phyloP scores from a whole-genome alignment of 2,329 filamentous ascomycete genomes.

The Exophiala alcalophila region DNA sequence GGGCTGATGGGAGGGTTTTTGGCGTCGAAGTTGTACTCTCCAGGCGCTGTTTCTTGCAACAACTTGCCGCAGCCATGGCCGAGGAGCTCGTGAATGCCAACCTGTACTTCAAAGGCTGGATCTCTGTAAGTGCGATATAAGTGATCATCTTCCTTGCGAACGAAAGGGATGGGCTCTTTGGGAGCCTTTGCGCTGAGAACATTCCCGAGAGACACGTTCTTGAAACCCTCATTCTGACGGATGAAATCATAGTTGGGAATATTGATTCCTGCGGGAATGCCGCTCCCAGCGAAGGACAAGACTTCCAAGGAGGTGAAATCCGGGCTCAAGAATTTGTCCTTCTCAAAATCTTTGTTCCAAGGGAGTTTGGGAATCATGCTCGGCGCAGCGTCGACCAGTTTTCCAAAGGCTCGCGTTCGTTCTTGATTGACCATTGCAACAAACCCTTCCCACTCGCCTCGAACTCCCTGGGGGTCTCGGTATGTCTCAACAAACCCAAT shows the following conservation, averaged over 20 bases:
- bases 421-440: conserved; percentile 81
- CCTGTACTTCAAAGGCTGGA: conserved; percentile 88
- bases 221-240: conserved; percentile 62
- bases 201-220: conserved; percentile 81
- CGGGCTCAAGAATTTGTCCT: conserved; percentile 90
- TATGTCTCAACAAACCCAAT: conserved; percentile 86
- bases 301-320: conserved; percentile 96
- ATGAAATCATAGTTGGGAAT: conserved; percentile 58
- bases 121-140: conserved; percentile 82
- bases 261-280: conserved; percentile 61
- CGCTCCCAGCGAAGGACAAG: conserved; percentile 69
- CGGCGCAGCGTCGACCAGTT: conserved; percentile 77
- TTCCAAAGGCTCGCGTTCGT: conserved; percentile 80
- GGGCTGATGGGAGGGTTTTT: conserved; percentile 78
- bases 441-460: conserved; percentile 84
- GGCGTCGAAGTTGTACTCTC: conserved; percentile 83
- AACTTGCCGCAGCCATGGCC: conserved; percentile 93
- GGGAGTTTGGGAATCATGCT: conserved; percentile 83
- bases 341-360: conserved; percentile 86
- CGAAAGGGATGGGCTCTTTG: conserved; percentile 89
- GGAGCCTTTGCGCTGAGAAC: conserved; percentile 87
- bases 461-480: conserved; percentile 74
- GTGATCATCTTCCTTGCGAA: conserved; percentile 71
- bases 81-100: conserved; percentile 85
- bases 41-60: conserved; percentile 79